Evolutionary conservation across 23 red algal genomes (phyloP), one percentile per base, ranked within the genome.

Genomic region (Gracilaria domingensis): DNA sequence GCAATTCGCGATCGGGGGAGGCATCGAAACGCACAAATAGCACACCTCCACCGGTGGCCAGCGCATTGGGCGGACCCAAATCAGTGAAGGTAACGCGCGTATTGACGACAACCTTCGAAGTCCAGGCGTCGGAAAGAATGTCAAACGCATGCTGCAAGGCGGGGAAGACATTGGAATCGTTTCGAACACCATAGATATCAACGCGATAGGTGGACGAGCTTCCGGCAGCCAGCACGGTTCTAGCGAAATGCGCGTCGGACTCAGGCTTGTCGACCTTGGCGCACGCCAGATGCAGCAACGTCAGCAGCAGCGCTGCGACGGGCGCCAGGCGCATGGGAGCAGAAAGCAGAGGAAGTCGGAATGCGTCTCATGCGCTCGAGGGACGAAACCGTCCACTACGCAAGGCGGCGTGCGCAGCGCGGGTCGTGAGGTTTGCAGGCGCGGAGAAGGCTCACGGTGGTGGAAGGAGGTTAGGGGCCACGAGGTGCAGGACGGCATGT

Each of bases 1-100:
- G 13, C 36, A 83, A 33, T 83, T 83, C 80, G 32, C 60, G 80
- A 47, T 83, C 53, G 13, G 80, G 80, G 18, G 80, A 83, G 39
- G 55, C 80, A 55, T 83, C 80, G 25, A 83, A 83, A 83, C 80
- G 80, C 8, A 83, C 80, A 1, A 83, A 83, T 0, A 83, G 56
- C 60, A 83, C 80, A 29, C 80, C 80, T 12, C 80, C 80, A 44
- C 80, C 80, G 20, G 80, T 64, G 23, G 80, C 80, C 51, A 83
- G 51, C 25, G 80, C 80, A 45, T 83, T 40, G 12, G 80, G 37
- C 44, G 55, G 55, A 23, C 80, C 80, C 29, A 83, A 40, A 16
- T 83, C 53, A 14, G 80, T 83, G 40, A 83, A 83, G 0, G 56
- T 64, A 34, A 83, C 54, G 80, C 80, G 80, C n/a, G 80, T 62